phyloP scores from a whole-genome alignment of 345 rosid species.

The Citrus unshiu region DNA sequence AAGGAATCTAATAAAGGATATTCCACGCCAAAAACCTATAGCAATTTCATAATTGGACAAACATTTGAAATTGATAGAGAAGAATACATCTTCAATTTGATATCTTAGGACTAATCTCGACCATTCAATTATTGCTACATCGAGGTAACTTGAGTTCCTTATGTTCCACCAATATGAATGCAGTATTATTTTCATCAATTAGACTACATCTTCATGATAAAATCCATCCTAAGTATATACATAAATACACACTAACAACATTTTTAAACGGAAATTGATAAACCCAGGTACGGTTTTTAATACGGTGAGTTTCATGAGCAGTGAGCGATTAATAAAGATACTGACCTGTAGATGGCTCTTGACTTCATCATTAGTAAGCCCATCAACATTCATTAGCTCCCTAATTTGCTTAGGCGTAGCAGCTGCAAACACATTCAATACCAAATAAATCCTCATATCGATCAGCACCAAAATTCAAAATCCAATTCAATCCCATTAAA shows the following conservation, averaged over 20 bases:
- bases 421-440: conserved; percentile 37
- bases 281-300: no score
- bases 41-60: neutral
- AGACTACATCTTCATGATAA: neutral
- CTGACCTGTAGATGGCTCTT: conserved; percentile 97
- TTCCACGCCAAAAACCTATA: no score
- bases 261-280: no score
- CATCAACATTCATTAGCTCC: conserved; percentile 95
- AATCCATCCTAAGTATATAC: no score
- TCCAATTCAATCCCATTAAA: neutral
- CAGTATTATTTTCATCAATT: neutral
- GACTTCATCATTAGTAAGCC: conserved; percentile 93
- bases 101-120: neutral
- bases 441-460: neutral
- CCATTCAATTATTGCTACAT: neutral
- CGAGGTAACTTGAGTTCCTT: neutral
- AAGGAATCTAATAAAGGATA: neutral
- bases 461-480: neutral
- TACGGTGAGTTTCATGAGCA: no score
- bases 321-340: neutral
- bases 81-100: neutral
- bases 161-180: neutral
- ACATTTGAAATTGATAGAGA: neutral
- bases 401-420: conserved; percentile 96
- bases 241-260: no score